Evolutionary conservation across 495 filamentous ascomycete genomes (phyloP).

Genomic region (Penicillium waksmanii): DNA sequence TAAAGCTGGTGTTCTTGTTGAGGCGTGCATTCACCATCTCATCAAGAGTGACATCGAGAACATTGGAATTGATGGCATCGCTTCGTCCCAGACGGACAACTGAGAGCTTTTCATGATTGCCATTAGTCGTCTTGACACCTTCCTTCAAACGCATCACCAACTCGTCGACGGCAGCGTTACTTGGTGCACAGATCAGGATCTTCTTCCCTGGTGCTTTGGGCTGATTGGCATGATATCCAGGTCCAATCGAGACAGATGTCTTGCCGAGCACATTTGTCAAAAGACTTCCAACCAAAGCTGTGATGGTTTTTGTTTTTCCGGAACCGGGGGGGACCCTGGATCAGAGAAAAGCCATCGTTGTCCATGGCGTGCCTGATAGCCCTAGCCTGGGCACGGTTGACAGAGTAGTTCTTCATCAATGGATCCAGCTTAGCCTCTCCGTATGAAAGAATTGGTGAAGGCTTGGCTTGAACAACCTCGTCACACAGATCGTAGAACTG

Average conservation of each 20-base stretch:
- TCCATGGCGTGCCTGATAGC: conserved; percentile 89
- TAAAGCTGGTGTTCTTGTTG: conserved; percentile 39
- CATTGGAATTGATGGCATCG: conserved; percentile 89
- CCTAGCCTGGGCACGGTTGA: conserved; percentile 90
- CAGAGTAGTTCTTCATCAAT: conserved; percentile 72
- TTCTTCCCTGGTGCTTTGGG: conserved; percentile 59
- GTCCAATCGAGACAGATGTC: conserved; percentile 27
- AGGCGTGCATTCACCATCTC: conserved; percentile 82
- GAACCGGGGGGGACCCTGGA: conserved; percentile 97
- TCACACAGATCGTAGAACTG: conserved; percentile 95
- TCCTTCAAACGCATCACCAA: conserved; percentile 89
- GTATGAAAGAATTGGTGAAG: conserved; percentile 83
- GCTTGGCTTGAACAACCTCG: conserved; percentile 85
- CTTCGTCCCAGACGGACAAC: conserved; percentile 90
- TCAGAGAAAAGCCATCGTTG: conserved; percentile 93
- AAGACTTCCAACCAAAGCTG: conserved; percentile 91
- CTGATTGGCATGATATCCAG: conserved; percentile 19
- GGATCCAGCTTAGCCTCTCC: conserved; percentile 68
- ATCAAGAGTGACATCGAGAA: conserved; percentile 91
- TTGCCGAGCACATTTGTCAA: conserved; percentile 63
- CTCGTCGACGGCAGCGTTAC: conserved; percentile 97
- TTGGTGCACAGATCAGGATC: conserved; percentile 91
- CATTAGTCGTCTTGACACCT: conserved; percentile 79
- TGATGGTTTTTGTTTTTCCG: conserved; percentile 97
- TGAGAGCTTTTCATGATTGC: conserved; percentile 70